phyloP scores from a whole-genome alignment of 2,329 filamentous ascomycete species.

The Colletotrichum tofieldiae region DNA sequence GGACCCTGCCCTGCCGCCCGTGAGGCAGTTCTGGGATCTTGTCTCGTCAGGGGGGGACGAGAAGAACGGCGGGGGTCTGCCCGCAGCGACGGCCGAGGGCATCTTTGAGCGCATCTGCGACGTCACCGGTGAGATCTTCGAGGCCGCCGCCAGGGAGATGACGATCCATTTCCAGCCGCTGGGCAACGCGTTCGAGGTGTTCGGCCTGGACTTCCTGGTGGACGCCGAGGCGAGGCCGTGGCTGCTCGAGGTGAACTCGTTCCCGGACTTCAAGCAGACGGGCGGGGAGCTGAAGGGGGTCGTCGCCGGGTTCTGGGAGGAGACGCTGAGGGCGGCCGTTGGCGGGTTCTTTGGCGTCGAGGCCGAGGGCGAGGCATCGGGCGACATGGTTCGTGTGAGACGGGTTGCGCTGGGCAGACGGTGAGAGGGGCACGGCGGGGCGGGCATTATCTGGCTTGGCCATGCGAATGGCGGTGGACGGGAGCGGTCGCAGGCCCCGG shows the following conservation, averaged over 20 bases:
- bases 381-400: constrained; percentile 66
- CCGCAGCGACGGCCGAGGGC: constrained; percentile 65
- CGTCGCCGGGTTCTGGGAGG: constrained; percentile 83
- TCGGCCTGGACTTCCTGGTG: constrained; percentile 91
- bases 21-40: constrained; percentile 83
- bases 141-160: constrained; percentile 88
- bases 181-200: constrained; percentile 91
- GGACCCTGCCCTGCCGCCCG: constrained; percentile 69
- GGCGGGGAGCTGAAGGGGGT: constrained; percentile 81
- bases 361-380: constrained; percentile 40
- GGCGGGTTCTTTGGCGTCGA: constrained; percentile 74
- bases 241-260: constrained; percentile 94
- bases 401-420: constrained; percentile 68
- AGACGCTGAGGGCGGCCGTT: constrained; percentile 78
- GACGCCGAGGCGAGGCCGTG: constrained; percentile 76
- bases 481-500: neutral
- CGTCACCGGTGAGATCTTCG: constrained; percentile 84
- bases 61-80: constrained; percentile 43
- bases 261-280: constrained; percentile 95
- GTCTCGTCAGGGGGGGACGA: constrained; percentile 26
- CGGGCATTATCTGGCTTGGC: constrained; percentile 21
- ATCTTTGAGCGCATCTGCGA: constrained; percentile 82
- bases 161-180: constrained; percentile 92
- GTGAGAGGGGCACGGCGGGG: constrained; percentile 43
- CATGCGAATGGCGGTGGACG: neutral